Conservation (phyloP, 2,329 filamentous ascomycete genomes). For the Zymoseptoria ardabiliae region DNA sequence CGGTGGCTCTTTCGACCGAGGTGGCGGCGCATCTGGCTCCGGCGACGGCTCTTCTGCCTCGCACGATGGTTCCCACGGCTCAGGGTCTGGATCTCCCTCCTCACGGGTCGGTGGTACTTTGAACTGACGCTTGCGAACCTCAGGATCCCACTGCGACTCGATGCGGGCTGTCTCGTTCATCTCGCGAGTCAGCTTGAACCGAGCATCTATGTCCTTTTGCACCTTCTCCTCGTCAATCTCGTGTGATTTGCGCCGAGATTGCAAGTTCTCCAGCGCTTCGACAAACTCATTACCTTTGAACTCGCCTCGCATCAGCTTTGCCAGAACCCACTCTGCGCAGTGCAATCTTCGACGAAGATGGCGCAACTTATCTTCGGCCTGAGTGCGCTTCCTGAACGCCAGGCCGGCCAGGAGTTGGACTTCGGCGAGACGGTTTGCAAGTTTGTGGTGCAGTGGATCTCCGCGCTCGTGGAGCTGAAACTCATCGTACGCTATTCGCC, state of each 20-base stretch:
- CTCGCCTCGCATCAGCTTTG: background rate
- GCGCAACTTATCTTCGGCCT: background rate
- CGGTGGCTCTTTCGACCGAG: background rate
- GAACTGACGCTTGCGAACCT: background rate
- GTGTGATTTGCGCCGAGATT: background rate
- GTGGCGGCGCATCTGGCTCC: background rate
- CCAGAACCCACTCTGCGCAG: background rate
- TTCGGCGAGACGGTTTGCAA: background rate
- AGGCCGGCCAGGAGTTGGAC: slow-evolving; percentile 35
- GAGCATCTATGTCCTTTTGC: background rate
- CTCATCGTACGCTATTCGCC: background rate
- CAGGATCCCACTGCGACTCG: background rate
- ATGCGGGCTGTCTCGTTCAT: background rate
- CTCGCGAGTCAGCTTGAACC: background rate
- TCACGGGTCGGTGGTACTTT: background rate
- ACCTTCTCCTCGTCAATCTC: background rate
- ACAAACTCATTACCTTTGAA: background rate
- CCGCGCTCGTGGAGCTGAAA: background rate
- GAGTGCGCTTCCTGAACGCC: slow-evolving; percentile 13
- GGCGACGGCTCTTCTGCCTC: background rate
- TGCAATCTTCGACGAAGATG: background rate
- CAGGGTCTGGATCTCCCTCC: background rate
- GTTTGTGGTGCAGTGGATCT: background rate
- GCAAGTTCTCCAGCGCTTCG: background rate
- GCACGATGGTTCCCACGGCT: background rate